These are phyloP conservation scores for Hibiscus syriacus DNA, from an alignment of 345 rosid genomes.

Conservation along the genomic window DNA sequence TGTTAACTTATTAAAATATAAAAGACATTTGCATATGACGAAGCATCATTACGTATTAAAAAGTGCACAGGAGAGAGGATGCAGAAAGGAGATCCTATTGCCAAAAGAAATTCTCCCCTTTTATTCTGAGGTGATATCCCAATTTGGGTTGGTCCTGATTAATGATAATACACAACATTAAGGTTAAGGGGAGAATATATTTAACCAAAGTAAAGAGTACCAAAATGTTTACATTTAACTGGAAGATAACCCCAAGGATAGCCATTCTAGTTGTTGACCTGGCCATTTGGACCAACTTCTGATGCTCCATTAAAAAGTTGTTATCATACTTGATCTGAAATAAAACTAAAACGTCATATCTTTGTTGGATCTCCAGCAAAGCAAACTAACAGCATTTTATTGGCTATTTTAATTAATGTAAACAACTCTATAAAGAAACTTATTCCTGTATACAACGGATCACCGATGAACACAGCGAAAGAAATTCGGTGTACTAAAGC, in stretches of 20 bases:
- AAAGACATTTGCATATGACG: background rate
- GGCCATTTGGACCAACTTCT: constrained; percentile 31
- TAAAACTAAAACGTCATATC: background rate
- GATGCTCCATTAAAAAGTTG: constrained; percentile 28
- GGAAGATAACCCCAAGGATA: constrained; percentile 55
- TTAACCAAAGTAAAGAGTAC: too few relatives aligned
- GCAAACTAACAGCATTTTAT: background rate
- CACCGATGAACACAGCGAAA: background rate
- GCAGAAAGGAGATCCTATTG: constrained; percentile 94
- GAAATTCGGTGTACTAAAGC: background rate
- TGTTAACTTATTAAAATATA: constrained; percentile 7
- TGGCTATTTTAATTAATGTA: background rate
- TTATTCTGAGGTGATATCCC: constrained; percentile 27
- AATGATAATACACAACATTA: constrained; percentile 18
- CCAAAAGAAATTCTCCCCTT: constrained; percentile 67
- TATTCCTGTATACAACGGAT: background rate
- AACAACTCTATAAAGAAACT: background rate
- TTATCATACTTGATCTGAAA: constrained; percentile 32
- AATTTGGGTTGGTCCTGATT: constrained; percentile 49
- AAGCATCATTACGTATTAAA: constrained; percentile 61
- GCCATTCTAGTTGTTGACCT: constrained; percentile 70
- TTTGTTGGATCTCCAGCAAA: constrained; percentile 1
- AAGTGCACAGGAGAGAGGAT: constrained; percentile 84
- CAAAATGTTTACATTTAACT: constrained; percentile 38
- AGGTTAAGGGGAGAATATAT: background rate